A percentile compares a stretch with the other conserved stretches of the same genome.
Conservation (phyloP, 2,329 filamentous ascomycete species). For the Pseudocercospora ulei region DNA sequence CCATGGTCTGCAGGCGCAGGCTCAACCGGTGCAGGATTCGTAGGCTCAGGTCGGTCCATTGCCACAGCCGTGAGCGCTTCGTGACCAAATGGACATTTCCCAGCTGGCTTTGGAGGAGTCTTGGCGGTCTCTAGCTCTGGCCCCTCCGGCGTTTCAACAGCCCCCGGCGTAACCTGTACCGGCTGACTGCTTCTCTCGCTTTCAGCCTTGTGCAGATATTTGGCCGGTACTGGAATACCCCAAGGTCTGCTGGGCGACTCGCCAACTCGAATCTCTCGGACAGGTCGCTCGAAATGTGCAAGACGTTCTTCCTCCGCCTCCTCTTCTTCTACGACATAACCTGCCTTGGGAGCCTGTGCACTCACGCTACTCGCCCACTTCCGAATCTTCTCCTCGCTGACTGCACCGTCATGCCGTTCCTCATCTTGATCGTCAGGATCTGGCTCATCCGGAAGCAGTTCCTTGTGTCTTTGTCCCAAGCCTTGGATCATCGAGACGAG, state of each 20-base stretch:
- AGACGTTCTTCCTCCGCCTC: constrained; percentile 51
- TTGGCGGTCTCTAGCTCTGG: constrained; percentile 7
- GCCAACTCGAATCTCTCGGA: constrained; percentile 85
- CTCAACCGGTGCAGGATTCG: neutral
- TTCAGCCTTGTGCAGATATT: constrained; percentile 36
- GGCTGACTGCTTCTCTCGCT: constrained; percentile 36
- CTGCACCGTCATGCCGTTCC: constrained; percentile 36
- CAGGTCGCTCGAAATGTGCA: constrained; percentile 68
- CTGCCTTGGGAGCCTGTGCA: constrained; percentile 42
- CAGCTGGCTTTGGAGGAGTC: constrained; percentile 10
- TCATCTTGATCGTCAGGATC: constrained; percentile 40
- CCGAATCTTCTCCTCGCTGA: constrained; percentile 63
- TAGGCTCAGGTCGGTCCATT: constrained; percentile 4
- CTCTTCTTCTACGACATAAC: constrained; percentile 37
- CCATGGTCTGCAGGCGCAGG: neutral
- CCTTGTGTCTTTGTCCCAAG: constrained; percentile 75
- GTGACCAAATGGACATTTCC: constrained; percentile 24
- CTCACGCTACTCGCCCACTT: constrained; percentile 76
- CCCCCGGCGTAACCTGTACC: constrained; percentile 47
- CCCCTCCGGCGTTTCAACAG: constrained; percentile 25
- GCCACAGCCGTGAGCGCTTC: constrained; percentile 6
- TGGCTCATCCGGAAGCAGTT: constrained; percentile 59
- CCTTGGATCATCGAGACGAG: constrained; percentile 91
- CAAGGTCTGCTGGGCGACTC: constrained; percentile 88
- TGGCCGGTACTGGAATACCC: constrained; percentile 73